phyloP scores from a whole-genome alignment of 176 grass and related monocot genomes.

The Raddia distichophylla region DNA sequence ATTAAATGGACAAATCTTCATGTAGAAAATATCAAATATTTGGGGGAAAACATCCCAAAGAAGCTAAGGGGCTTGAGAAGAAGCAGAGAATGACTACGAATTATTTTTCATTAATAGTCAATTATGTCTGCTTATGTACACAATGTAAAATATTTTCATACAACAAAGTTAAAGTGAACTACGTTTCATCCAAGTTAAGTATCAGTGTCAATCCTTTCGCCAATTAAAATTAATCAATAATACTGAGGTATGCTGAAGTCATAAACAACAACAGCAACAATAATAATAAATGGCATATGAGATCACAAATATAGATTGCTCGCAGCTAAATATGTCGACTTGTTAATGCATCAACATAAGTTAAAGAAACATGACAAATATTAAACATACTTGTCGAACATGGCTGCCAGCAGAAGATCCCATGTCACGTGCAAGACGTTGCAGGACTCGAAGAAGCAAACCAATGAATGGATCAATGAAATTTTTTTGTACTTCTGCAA shows the following conservation, averaged over 20 bases:
- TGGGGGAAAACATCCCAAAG: neutral
- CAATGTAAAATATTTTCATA: neutral
- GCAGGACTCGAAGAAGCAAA: conserved; percentile 83
- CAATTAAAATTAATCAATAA: conserved; percentile 21
- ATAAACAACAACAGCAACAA: conserved; percentile 1
- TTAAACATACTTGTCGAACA: conserved; percentile 72
- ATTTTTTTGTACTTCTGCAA: conserved; percentile 94
- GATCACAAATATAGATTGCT: conserved; percentile 11
- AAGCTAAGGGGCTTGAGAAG: neutral
- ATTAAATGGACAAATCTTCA: neutral
- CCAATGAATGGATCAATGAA: conserved; percentile 80
- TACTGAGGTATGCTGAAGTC: neutral
- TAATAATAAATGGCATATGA: neutral
- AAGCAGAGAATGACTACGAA: neutral
- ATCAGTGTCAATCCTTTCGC: neutral
- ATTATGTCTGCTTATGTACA: neutral
- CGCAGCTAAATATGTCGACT: neutral
- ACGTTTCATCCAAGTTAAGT: neutral
- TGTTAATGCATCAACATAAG: conserved; percentile 26
- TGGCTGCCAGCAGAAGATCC: conserved; percentile 68
- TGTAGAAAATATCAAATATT: neutral
- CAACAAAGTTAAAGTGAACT: neutral
- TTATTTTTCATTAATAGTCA: conserved; percentile 16
- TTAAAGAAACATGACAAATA: conserved; percentile 24
- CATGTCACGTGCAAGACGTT: conserved; percentile 97